Percentiles rank a stretch among this genome's conserved stretches.
phyloP scores from a whole-genome alignment of 805 yeast species.

The Wickerhamiella spandovensis region DNA sequence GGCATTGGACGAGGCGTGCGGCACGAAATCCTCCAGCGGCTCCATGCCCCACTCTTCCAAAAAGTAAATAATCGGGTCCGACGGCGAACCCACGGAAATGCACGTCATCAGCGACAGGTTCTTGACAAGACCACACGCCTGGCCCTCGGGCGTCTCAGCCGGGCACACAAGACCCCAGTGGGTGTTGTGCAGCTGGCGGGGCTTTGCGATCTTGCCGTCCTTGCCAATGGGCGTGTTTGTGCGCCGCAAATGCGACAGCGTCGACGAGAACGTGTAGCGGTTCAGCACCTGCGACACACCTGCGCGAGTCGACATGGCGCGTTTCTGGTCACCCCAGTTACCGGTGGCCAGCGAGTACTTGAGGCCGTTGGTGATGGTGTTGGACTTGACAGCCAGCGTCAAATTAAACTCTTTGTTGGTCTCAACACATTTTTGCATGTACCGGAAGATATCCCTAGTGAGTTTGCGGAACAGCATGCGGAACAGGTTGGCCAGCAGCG shows the following conservation, averaged over 20 bases:
- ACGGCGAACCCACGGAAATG: conserved; percentile 95
- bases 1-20: conserved; percentile 79
- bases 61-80: conserved; percentile 84
- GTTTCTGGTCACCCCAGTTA: conserved; percentile 99
- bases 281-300: conserved; percentile 98
- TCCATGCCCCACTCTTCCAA: conserved; percentile 99
- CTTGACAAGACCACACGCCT: conserved; percentile 98
- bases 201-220: conserved; percentile 97
- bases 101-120: conserved; percentile 93
- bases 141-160: conserved; percentile 99
- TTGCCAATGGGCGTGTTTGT: conserved; percentile 98
- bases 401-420: conserved; percentile 93
- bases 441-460: conserved; percentile 92
- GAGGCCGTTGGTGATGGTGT: conserved; percentile 93
- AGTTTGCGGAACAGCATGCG: conserved; percentile 86
- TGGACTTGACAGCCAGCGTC: conserved; percentile 92
- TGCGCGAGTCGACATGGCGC: conserved; percentile 96
- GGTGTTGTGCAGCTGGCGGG: conserved; percentile 97
- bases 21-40: conserved; percentile 89
- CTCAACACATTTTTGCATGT: conserved; percentile 98
- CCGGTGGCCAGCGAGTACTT: conserved; percentile 98
- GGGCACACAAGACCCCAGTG: conserved; percentile 99
- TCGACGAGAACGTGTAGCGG: conserved; percentile 96
- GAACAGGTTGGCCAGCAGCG: conserved; percentile 88
- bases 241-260: conserved; percentile 95